phyloP scores from a whole-genome alignment of 192 early-diverging fungal species.

The Coemansia reversa region DNA sequence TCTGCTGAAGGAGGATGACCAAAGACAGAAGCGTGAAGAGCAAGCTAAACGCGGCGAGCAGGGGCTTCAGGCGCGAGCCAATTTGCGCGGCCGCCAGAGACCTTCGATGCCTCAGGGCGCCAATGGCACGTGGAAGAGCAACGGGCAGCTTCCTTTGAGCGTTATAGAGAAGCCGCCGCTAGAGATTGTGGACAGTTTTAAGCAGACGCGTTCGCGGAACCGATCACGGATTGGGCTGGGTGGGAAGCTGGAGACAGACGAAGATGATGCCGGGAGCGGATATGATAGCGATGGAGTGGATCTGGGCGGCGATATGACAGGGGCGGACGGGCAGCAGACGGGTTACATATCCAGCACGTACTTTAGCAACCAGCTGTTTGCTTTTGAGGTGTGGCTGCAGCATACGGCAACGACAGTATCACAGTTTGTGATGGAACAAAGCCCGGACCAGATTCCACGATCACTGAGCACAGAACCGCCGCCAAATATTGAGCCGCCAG shows the following conservation, averaged over 20 bases:
- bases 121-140: conserved; percentile 2
- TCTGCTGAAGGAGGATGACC: conserved; percentile 56
- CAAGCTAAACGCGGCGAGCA: conserved; percentile 19
- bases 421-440: conserved; percentile 52
- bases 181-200: conserved; percentile 38
- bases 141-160: background rate
- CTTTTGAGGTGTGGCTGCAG: conserved; percentile 94
- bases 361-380: conserved; percentile 95
- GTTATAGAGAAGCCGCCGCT: conserved; percentile 23
- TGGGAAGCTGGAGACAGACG: conserved; percentile 21
- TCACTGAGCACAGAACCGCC: conserved; percentile 52
- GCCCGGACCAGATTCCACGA: conserved; percentile 39
- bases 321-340: conserved; percentile 2
- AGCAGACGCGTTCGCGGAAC: conserved; percentile 4
- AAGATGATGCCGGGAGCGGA: conserved; percentile 19
- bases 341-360: conserved; percentile 71
- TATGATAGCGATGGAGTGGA: conserved; percentile 37
- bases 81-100: conserved; percentile 9
- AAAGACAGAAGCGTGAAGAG: conserved; percentile 30
- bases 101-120: background rate
- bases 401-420: conserved; percentile 73
- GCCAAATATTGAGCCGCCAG: conserved; percentile 62
- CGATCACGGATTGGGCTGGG: conserved; percentile 23
- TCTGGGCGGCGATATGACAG: conserved; percentile 6
- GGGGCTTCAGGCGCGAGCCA: conserved; percentile 22